Evolutionary conservation across 768 basidiomycete genomes (phyloP).

Genomic region (Tricholoma saponaceum): DNA sequence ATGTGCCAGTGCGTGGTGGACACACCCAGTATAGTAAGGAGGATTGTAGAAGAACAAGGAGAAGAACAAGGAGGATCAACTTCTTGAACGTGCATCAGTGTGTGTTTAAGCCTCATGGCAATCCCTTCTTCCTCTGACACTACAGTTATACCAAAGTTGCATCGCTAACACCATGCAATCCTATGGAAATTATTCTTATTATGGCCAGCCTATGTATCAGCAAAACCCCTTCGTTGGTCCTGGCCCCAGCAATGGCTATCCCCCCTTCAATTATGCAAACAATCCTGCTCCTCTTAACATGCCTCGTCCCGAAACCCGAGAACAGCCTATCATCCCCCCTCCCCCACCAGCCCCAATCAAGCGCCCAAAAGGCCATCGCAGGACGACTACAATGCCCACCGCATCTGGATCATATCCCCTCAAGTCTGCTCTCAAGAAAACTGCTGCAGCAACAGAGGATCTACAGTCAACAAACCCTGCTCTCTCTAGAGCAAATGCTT

Average conservation of each 20-base stretch:
- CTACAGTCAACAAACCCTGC: slow-evolving; percentile 19
- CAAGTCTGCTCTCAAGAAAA: slow-evolving; percentile 59
- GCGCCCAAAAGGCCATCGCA: slow-evolving; percentile 32
- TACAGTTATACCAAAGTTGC: background rate
- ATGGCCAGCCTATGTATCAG: slow-evolving; percentile 40
- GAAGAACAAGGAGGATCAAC: background rate
- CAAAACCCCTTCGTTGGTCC: slow-evolving; percentile 33
- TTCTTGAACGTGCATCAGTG: background rate
- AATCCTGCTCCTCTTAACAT: slow-evolving; percentile 12
- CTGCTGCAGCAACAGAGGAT: slow-evolving; percentile 18
- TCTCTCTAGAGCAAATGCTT: slow-evolving; percentile 8
- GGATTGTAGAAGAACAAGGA: background rate
- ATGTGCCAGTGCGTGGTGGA: no score
- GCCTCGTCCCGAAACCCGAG: slow-evolving; percentile 17
- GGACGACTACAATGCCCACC: slow-evolving; percentile 22
- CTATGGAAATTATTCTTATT: slow-evolving; percentile 41
- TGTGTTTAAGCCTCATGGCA: slow-evolving; percentile 5
- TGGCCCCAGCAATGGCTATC: slow-evolving; percentile 35
- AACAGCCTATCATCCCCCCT: slow-evolving; percentile 14
- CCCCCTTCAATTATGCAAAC: slow-evolving; percentile 24
- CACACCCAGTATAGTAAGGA: no score
- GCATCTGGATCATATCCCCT: slow-evolving; percentile 27
- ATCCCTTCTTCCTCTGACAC: slow-evolving; percentile 7
- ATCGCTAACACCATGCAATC: slow-evolving; percentile 19
- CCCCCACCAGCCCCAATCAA: slow-evolving; percentile 14